Evolutionary conservation across 2,329 filamentous ascomycete species (phyloP).

Genomic region (Diplodia mutila): DNA sequence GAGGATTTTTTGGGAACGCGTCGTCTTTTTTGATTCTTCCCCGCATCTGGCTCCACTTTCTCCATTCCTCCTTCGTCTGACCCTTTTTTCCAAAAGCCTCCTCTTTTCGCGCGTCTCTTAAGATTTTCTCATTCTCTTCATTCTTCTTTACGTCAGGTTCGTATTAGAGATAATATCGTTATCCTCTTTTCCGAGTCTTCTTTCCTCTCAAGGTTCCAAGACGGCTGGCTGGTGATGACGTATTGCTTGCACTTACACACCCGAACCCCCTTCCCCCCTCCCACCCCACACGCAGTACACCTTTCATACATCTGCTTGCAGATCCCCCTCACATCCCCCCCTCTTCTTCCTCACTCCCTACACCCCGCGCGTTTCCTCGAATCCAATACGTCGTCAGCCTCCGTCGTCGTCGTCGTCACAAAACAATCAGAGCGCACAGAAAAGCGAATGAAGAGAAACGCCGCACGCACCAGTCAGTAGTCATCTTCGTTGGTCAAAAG

Average conservation of each 20-base stretch:
- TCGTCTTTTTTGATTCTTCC: background rate
- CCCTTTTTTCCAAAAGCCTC: background rate
- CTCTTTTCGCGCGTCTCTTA: background rate
- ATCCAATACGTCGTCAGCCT: background rate
- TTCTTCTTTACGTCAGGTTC: background rate
- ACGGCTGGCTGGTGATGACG: conserved; percentile 13
- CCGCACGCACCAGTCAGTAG: background rate
- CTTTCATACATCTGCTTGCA: background rate
- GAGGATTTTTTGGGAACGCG: background rate
- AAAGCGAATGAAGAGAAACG: background rate
- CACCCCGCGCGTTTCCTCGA: background rate
- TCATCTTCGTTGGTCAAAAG: background rate
- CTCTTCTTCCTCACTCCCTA: background rate
- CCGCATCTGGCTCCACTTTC: background rate
- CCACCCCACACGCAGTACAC: too few relatives aligned
- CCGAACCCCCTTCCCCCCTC: background rate
- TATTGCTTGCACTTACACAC: background rate
- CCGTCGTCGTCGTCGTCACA: background rate
- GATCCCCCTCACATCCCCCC: background rate
- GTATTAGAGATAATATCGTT: conserved; percentile 17
- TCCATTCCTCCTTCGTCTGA: background rate
- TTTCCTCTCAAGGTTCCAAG: background rate
- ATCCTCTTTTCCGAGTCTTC: background rate
- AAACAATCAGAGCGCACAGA: background rate
- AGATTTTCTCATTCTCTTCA: background rate